Conservation (phyloP, 2,329 filamentous ascomycete genomes). For the Sarocladiaceae sp. region DNA sequence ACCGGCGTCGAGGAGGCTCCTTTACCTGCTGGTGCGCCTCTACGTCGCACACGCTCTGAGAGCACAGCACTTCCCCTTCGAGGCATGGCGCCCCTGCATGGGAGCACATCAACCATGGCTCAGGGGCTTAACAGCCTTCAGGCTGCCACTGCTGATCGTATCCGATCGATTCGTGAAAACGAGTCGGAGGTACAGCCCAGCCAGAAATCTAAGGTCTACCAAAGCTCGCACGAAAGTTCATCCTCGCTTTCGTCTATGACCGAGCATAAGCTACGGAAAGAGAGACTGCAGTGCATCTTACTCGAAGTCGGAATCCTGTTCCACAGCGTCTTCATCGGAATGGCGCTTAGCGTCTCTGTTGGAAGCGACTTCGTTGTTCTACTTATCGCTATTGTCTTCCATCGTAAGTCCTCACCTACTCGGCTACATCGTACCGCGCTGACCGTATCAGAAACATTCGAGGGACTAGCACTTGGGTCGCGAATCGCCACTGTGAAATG, state of each 20-base stretch:
- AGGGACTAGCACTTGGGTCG: conserved; percentile 56
- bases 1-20: background rate
- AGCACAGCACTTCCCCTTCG: conserved; percentile 23
- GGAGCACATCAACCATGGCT: conserved; percentile 27
- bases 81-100: conserved; percentile 25
- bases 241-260: conserved; percentile 16
- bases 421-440: background rate
- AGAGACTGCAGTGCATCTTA: conserved; percentile 69
- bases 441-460: conserved; percentile 33
- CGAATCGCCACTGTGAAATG: conserved; percentile 53
- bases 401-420: conserved; percentile 35
- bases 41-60: conserved; percentile 12
- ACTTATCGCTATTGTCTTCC: conserved; percentile 71
- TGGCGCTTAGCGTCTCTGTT: conserved; percentile 73
- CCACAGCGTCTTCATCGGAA: conserved; percentile 70
- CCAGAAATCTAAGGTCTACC: background rate
- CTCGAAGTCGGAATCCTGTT: conserved; percentile 67
- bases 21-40: background rate
- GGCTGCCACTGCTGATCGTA: conserved; percentile 13
- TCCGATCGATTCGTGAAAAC: conserved; percentile 14
- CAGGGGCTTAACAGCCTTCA: conserved; percentile 25
- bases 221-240: conserved; percentile 3
- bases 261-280: conserved; percentile 54
- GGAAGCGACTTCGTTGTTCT: conserved; percentile 74
- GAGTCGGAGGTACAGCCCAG: conserved; percentile 10